Base-by-base conservation (phyloP, 805 yeast genomes). In the Sugiyamaella smithiae region DNA sequence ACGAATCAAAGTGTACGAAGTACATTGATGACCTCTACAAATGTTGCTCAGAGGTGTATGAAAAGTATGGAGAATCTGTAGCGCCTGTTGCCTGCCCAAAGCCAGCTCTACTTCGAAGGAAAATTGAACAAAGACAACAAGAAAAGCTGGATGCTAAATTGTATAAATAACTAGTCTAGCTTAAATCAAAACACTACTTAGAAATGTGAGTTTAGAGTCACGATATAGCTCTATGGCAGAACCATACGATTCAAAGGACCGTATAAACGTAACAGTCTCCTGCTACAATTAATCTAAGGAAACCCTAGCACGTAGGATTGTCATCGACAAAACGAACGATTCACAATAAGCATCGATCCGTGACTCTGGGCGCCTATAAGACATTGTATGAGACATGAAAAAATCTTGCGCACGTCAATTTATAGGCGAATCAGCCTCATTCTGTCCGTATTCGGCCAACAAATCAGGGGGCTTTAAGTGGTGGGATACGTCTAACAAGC, bases 81-180 rank as follows among this genome's bases (percentile, higher is more conserved):
- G 70, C 76, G 42, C 78, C 89, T 4, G 79, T 82, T 2, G 86
- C 95, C 59, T 89, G 97, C 67, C 96, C 96, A 1, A 74, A 75
- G 48, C 85, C 88, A 16, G 72, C 73, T 25, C 64, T 85, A 40
- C 72, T 88, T 8, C 70, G 74, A 55, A 63, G 81, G 51, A 88
- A 88, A 65, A 70, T 86, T 45, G 74, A 78, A 52, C 93, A 87
- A 60, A 66, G 93, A 48, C 66, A 69, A 51, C 59, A 70, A 52
- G 85, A 81, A 19, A 40, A 43, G 6, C 17, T 36, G 12, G 41
- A 43, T 32, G 33, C 46, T 9, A 40, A 42, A 20, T 20, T 40
- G 14, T 8, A 26, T 26, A 5, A 12, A n/a, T 36, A 19, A 11
- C 23, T 28, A 38, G 19, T 9, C 14, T 19, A 8, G 8, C 17